phyloP scores from a whole-genome alignment of 257 asterid species.

The Solanum clarkiae region DNA sequence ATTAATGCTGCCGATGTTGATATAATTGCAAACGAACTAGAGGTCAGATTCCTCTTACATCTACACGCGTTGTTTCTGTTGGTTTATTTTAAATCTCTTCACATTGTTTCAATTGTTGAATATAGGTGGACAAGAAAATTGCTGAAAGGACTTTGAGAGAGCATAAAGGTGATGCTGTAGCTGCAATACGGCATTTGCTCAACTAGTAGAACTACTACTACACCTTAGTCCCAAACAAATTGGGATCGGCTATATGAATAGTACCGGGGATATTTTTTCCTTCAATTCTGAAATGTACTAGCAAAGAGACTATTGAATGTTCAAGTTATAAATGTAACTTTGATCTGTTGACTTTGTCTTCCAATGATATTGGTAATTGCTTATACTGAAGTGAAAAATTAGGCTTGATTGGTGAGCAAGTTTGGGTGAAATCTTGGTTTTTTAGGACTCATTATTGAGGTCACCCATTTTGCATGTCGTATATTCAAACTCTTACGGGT shows the following conservation, averaged over 20 bases:
- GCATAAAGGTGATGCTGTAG: slow-evolving; percentile 90
- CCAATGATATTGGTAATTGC: not conserved
- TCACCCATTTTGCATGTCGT: not conserved
- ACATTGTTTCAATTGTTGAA: not conserved
- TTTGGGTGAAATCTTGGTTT: not conserved
- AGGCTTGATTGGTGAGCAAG: not conserved
- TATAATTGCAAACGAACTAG: slow-evolving; percentile 78
- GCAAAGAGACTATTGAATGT: not conserved
- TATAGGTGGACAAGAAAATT: slow-evolving; percentile 29
- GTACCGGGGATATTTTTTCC: not conserved
- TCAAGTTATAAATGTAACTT: not conserved
- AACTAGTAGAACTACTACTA: not conserved
- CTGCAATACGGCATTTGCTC: slow-evolving; percentile 81
- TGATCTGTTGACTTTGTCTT: not conserved
- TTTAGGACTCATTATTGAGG: not conserved
- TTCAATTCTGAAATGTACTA: not conserved
- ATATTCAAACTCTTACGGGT: not conserved
- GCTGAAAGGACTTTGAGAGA: slow-evolving; percentile 85
- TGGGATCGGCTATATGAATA: not conserved
- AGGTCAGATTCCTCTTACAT: slow-evolving; percentile 24
- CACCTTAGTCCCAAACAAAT: not conserved
- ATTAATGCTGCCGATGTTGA: slow-evolving; percentile 81
- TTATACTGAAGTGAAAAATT: not conserved
- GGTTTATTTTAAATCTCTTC: not conserved
- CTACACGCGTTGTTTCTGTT: not conserved